A percentile compares a stretch with the other conserved stretches of the same genome.
phyloP scores from a whole-genome alignment of 306 rosid species.

The Prunus mongolica region DNA sequence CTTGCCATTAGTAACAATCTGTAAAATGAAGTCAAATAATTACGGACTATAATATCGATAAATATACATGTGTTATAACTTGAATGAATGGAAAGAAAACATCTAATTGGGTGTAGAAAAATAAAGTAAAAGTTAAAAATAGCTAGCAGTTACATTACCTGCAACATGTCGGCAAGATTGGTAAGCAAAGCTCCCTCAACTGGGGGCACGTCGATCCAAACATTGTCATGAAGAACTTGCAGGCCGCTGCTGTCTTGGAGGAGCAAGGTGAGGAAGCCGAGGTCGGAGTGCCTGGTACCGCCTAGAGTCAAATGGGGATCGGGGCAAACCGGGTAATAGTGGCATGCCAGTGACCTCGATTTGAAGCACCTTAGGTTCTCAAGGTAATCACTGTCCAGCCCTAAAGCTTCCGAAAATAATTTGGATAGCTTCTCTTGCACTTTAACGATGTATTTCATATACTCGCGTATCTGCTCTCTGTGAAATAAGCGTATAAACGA shows the following conservation, averaged over 20 bases:
- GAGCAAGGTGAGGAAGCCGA: constrained; percentile 21
- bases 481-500: neutral
- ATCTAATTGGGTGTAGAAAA: neutral
- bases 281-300: constrained; percentile 12
- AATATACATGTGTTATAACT: neutral
- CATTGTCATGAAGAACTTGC: constrained; percentile 14
- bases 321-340: constrained; percentile 24
- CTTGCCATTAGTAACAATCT: constrained; percentile 17
- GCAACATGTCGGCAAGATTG: constrained; percentile 20
- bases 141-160: constrained; percentile 10
- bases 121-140: no score
- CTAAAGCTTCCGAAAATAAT: constrained; percentile 26
- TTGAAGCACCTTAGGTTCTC: constrained; percentile 15
- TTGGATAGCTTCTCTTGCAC: neutral
- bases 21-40: neutral
- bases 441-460: constrained; percentile 1
- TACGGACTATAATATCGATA: no score
- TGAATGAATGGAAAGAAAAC: neutral
- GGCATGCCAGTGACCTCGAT: constrained; percentile 10
- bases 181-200: constrained; percentile 16
- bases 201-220: constrained; percentile 23
- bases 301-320: constrained; percentile 25
- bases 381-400: constrained; percentile 16
- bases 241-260: constrained; percentile 22
- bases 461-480: constrained; percentile 15